phyloP scores from a whole-genome alignment of 2,329 filamentous ascomycete genomes.

The Fusarium solani-melongenae region DNA sequence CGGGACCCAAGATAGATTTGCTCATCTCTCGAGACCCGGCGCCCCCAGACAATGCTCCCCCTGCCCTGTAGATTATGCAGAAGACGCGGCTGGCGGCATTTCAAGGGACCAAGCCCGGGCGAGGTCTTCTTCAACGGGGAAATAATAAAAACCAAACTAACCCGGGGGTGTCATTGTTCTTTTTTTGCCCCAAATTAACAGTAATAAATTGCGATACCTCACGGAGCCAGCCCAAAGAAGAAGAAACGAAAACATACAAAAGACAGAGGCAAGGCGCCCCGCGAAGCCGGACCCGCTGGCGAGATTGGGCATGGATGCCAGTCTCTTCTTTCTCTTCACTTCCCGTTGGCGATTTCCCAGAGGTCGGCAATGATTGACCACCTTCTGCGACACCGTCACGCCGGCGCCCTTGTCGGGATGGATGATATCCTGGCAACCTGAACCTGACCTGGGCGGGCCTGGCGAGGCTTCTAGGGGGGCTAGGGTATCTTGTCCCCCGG shows the following conservation, averaged over 20 bases:
- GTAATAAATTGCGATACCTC: conserved; percentile 22
- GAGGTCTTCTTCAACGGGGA: neutral
- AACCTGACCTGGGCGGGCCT: neutral
- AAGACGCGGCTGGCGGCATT: conserved; percentile 13
- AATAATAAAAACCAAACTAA: neutral
- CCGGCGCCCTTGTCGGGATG: conserved; percentile 3
- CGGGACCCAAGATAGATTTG: conserved; percentile 25
- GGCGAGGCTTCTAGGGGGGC: conserved; percentile 31
- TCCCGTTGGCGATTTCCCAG: conserved; percentile 8
- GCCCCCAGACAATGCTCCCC: neutral
- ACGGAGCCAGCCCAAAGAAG: conserved; percentile 27
- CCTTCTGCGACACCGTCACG: conserved; percentile 27
- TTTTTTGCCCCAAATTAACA: conserved; percentile 26
- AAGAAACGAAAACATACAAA: conserved; percentile 21
- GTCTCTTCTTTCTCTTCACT: conserved; percentile 19
- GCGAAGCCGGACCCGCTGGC: conserved; percentile 12
- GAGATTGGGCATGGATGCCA: conserved; percentile 33
- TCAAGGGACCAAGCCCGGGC: neutral
- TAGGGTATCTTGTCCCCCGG: conserved; percentile 33
- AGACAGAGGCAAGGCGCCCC: neutral
- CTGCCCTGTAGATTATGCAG: conserved; percentile 25
- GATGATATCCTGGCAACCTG: conserved; percentile 13
- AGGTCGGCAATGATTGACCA: conserved; percentile 21
- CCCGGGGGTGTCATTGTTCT: neutral
- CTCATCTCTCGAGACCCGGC: conserved; percentile 9